These are phyloP conservation scores for Fomitopsis pulvina DNA, from an alignment of 768 basidiomycete species.

Conservation along the genomic window DNA sequence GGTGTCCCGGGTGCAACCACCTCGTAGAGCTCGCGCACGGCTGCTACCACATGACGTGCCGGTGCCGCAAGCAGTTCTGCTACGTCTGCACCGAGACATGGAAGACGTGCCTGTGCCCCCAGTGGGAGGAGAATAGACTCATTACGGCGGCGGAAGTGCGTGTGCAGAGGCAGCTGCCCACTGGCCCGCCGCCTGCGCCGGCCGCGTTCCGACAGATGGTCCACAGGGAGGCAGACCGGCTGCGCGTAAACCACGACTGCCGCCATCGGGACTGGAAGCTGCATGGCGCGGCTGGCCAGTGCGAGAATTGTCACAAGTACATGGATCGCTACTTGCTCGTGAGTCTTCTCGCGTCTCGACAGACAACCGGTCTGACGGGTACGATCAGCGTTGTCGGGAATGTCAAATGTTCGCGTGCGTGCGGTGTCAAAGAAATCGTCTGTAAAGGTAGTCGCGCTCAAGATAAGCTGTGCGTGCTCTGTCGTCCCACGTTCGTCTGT, in stretches of 20 bases:
- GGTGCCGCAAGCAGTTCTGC: constrained; percentile 35
- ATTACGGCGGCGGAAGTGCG: constrained; percentile 37
- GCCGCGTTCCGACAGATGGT: constrained; percentile 16
- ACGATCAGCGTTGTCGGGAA: too few species aligned
- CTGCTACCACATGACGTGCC: constrained; percentile 36
- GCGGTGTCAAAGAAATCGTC: too few species aligned
- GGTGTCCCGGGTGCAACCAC: constrained; percentile 29
- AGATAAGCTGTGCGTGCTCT: too few species aligned
- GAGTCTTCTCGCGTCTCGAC: too few species aligned
- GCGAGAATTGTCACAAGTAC: constrained; percentile 48
- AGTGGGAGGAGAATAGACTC: constrained; percentile 54
- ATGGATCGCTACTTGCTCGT: too few species aligned
- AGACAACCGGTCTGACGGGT: too few species aligned
- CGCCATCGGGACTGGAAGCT: constrained; percentile 34
- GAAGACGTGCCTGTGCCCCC: constrained; percentile 55
- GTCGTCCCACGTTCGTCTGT: too few species aligned
- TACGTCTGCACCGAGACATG: constrained; percentile 54
- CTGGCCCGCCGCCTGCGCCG: neutral
- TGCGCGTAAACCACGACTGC: constrained; percentile 53
- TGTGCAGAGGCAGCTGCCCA: constrained; percentile 28
- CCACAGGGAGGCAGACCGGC: constrained; percentile 26
- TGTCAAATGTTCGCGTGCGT: too few species aligned
- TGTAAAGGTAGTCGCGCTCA: too few species aligned
- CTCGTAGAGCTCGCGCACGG: constrained; percentile 27
- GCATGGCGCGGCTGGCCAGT: constrained; percentile 38